Evolutionary conservation across 2,329 filamentous ascomycete genomes (phyloP), one percentile per base, ranked within the genome.

Genomic region (Bertia moriformis): DNA sequence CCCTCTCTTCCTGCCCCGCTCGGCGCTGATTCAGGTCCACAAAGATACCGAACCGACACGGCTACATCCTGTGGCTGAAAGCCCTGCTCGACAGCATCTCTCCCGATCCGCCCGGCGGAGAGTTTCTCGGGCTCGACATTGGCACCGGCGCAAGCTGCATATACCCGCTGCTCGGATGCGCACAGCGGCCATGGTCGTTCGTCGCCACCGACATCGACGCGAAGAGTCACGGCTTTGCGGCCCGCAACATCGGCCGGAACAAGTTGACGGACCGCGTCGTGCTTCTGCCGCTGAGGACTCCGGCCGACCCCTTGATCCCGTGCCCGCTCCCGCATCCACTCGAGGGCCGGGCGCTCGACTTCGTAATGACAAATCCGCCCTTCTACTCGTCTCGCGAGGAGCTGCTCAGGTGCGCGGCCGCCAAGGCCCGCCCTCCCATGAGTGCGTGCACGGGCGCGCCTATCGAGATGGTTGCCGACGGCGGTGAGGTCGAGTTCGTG

Each of bases 311-410:
- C 0, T 60, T 95, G 2, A 67, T 96, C 4, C 78, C 82, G 0
- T n/a, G n/a, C n/a, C n/a, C n/a, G n/a, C n/a, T n/a, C n/a, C n/a
- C n/a, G n/a, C n/a, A n/a, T n/a, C n/a, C n/a, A 49, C 51, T 39
- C n/a, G n/a, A n/a, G n/a, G 52, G 86, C 0, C 62, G 75, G 29
- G 65, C 65, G 0, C 51, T 78, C 1, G 57, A 55, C 17, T 95
- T 96, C 54, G 77, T 74, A 42, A 93, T 96, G 77, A 89, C 82
- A 45, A 98, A 98, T 48, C 91, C 91, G 0, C 91, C 91, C 0
- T 98, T 98, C 60, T 96, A 95, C 62, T 58, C 66, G n/a, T 87
- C 83, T 0, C 61, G 70, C 3, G 58, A 67, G 4, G 86, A 93
- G 38, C 72, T 95, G 57, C 47, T 69, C 3, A 59, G 63, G 3